A percentile compares a stretch with the other conserved stretches of the same genome.
Conservation (phyloP, 2,329 filamentous ascomycete genomes). For the Claviceps digitariae region DNA sequence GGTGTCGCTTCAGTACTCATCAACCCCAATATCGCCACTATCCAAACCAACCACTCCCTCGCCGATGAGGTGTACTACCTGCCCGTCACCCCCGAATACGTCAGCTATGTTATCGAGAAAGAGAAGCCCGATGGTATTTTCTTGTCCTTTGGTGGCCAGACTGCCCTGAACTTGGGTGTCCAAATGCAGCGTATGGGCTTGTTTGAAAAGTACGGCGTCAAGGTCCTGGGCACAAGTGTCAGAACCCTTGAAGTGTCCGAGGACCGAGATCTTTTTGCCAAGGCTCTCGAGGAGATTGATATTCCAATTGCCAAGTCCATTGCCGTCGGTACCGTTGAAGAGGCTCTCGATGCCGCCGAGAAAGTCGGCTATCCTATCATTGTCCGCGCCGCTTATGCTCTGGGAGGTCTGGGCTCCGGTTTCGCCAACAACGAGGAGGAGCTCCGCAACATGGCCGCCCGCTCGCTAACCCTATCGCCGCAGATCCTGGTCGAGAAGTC, state of each 20-base stretch:
- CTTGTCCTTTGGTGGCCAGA: conserved; percentile 94
- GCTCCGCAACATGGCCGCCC: conserved; percentile 81
- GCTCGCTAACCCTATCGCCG: conserved; percentile 82
- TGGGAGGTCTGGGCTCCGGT: conserved; percentile 90
- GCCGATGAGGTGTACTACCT: conserved; percentile 98
- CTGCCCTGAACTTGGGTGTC: conserved; percentile 89
- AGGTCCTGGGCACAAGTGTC: conserved; percentile 89
- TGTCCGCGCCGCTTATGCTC: conserved; percentile 88
- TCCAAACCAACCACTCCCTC: conserved; percentile 92
- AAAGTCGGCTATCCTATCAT: conserved; percentile 94
- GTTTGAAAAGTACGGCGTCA: conserved; percentile 90
- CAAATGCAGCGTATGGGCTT: conserved; percentile 94
- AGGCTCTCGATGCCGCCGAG: conserved; percentile 77
- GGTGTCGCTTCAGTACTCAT: conserved; percentile 84
- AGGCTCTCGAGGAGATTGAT: conserved; percentile 91
- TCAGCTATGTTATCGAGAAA: conserved; percentile 91
- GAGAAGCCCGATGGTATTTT: conserved; percentile 95
- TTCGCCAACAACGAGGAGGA: conserved; percentile 93
- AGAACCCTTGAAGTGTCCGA: conserved; percentile 89
- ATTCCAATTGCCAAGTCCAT: conserved; percentile 96
- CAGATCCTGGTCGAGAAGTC: conserved; percentile 98
- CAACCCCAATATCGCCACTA: conserved; percentile 97
- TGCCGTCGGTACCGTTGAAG: conserved; percentile 80
- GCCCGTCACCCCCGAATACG: conserved; percentile 94
- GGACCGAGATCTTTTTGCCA: conserved; percentile 90